Evolutionary conservation across 1,139 yeast genomes (phyloP).

Genomic region (Protomyces lactucae-debilis): DNA sequence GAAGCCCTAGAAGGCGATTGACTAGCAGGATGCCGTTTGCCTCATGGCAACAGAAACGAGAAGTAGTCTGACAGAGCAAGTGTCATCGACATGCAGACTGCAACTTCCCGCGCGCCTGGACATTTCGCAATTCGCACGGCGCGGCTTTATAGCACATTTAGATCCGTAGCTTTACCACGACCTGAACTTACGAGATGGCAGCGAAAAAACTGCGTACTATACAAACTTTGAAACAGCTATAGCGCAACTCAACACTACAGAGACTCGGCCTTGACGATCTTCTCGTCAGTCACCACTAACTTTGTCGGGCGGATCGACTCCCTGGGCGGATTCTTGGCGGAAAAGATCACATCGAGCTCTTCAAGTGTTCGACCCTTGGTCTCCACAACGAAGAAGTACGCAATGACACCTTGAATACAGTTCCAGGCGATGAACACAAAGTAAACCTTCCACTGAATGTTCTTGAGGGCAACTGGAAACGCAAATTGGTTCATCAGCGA

Average conservation of each 20-base stretch:
- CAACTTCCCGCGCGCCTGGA: too few relatives aligned
- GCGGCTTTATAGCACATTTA: too few relatives aligned
- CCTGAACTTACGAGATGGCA: too few relatives aligned
- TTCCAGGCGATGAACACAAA: conserved; percentile 43
- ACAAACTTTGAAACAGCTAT: too few relatives aligned
- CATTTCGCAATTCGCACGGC: too few relatives aligned
- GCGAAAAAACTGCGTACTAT: too few relatives aligned
- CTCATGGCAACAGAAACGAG: too few relatives aligned
- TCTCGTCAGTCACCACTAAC: background rate
- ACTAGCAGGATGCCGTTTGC: too few relatives aligned
- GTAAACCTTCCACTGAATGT: conserved; percentile 57
- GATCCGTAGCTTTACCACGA: too few relatives aligned
- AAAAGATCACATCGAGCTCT: background rate
- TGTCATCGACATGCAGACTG: too few relatives aligned
- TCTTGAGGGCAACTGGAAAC: conserved; percentile 57
- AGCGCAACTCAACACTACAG: background rate
- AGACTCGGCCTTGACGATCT: background rate
- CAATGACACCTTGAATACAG: conserved; percentile 32
- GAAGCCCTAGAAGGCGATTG: too few relatives aligned
- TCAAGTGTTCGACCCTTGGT: conserved; percentile 41
- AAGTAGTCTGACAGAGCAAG: too few relatives aligned
- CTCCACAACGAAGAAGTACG: conserved; percentile 46
- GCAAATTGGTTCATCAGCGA: conserved; percentile 48
- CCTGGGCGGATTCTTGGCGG: background rate
- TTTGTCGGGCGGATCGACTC: background rate